Conservation (phyloP, 495 filamentous ascomycete species). For the Neurospora cerealis region DNA sequence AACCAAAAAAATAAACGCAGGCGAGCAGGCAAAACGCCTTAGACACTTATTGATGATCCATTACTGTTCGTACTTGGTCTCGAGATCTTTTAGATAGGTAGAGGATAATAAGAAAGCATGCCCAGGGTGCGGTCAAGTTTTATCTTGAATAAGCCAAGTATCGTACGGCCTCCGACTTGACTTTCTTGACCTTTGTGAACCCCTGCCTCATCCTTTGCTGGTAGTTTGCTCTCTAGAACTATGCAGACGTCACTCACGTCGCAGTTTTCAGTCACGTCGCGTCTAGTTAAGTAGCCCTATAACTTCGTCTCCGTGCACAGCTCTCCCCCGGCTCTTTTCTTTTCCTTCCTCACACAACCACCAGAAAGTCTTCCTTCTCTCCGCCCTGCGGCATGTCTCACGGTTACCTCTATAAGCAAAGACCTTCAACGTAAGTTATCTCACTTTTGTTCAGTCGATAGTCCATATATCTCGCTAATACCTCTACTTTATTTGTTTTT, state of each 20-base stretch:
- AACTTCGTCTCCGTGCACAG: not conserved
- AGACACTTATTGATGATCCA: too few relatives aligned
- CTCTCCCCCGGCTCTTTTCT: not conserved
- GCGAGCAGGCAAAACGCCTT: too few relatives aligned
- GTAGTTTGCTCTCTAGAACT: not conserved
- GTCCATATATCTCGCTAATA: not conserved
- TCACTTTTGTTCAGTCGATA: not conserved
- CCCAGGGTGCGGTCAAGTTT: too few relatives aligned
- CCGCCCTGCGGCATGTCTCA: not conserved
- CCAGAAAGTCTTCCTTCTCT: not conserved
- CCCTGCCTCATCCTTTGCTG: not conserved
- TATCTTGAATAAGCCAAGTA: not conserved
- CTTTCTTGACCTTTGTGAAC: not conserved
- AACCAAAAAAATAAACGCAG: too few relatives aligned
- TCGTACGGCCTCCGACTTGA: not conserved
- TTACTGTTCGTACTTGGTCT: too few relatives aligned
- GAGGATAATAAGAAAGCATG: too few relatives aligned
- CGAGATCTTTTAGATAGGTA: too few relatives aligned
- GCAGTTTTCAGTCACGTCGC: not conserved
- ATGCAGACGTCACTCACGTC: not conserved
- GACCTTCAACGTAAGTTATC: not conserved
- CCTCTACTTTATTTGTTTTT: too few relatives aligned
- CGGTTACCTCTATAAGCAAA: not conserved
- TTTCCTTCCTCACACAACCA: not conserved
- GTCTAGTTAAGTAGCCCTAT: not conserved